phyloP scores from a whole-genome alignment of 768 basidiomycete species.

The Collybia sp. region DNA sequence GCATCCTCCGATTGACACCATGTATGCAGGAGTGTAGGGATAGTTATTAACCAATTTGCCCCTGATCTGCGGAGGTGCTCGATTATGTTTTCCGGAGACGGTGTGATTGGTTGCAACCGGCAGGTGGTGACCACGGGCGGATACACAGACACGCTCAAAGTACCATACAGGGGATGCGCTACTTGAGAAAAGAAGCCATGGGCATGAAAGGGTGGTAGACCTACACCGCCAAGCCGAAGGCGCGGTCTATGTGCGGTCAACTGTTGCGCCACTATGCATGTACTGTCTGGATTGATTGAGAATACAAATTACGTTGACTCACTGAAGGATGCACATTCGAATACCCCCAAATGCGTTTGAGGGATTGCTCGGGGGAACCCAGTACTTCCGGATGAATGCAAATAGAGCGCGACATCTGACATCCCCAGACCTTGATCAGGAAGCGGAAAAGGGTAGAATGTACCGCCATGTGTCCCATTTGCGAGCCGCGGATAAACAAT shows the following conservation, averaged over 20 bases:
- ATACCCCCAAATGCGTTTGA: constrained; percentile 21
- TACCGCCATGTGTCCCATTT: constrained; percentile 20
- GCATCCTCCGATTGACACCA: constrained; percentile 25
- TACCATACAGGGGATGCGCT: constrained; percentile 10
- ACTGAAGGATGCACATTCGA: constrained; percentile 32
- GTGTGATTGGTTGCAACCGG: constrained; percentile 23
- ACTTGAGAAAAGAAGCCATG: constrained; percentile 28
- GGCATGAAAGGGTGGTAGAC: constrained; percentile 13
- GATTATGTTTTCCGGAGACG: constrained; percentile 34
- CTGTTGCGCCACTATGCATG: constrained; percentile 1
- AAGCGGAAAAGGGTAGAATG: constrained; percentile 23
- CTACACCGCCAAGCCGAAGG: constrained; percentile 15
- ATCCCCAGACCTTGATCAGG: constrained; percentile 9
- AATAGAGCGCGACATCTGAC: constrained; percentile 25
- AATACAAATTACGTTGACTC: constrained; percentile 7
- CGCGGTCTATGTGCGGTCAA: background rate
- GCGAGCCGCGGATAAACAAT: constrained; percentile 38
- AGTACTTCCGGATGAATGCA: constrained; percentile 49
- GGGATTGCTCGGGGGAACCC: constrained; percentile 40
- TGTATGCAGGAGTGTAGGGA: constrained; percentile 33
- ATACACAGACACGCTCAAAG: constrained; percentile 14
- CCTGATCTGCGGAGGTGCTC: constrained; percentile 22
- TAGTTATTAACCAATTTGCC: constrained; percentile 24
- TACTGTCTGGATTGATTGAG: background rate
- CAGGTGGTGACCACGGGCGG: constrained; percentile 17